phyloP scores from a whole-genome alignment of 305 asterid genomes.

The Solanum hybrid region DNA sequence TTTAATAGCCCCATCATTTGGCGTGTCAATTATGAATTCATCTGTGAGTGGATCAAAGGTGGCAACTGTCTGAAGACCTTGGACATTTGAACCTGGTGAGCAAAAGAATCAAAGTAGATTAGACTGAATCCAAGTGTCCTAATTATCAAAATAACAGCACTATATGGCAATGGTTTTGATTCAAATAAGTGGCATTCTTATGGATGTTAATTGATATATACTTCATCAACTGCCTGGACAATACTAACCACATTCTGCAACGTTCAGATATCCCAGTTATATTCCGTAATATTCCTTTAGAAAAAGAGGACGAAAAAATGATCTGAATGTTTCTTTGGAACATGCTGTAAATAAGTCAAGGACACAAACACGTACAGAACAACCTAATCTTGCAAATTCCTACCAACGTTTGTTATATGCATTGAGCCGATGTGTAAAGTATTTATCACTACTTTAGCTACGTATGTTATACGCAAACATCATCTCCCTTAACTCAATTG shows the following conservation, averaged over 20 bases:
- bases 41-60: conserved; percentile 74
- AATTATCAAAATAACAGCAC: background rate
- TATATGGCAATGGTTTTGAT: background rate
- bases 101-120: conserved; percentile 13
- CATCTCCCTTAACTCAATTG: background rate
- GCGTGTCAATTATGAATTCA: conserved; percentile 81
- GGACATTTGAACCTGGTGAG: conserved; percentile 79
- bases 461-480: background rate
- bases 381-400: background rate
- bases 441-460: background rate
- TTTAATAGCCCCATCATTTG: conserved; percentile 91
- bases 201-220: background rate
- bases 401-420: background rate
- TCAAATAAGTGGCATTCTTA: background rate
- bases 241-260: background rate
- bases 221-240: background rate
- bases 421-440: background rate
- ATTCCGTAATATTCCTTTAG: background rate
- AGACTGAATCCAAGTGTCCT: conserved; percentile 2
- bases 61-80: conserved; percentile 84
- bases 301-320: background rate
- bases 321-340: background rate
- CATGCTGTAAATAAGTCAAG: background rate
- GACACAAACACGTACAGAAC: background rate
- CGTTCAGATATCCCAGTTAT: background rate